Evolutionary conservation across 805 yeast species (phyloP).

Genomic region (Saturnispora serradocipensis): DNA sequence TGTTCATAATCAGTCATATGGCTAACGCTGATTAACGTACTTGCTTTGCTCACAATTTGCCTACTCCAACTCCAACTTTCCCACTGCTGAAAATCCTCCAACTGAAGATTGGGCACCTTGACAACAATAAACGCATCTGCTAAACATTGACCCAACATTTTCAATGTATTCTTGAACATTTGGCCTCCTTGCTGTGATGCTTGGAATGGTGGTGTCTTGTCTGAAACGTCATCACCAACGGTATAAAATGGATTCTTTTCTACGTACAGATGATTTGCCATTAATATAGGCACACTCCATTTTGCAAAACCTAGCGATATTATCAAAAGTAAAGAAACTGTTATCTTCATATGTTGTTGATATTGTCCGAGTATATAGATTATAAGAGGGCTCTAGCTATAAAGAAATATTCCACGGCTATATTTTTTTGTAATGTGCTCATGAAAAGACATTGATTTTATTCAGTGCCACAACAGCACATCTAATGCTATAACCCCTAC

Average conservation of each 20-base stretch:
- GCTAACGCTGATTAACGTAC: constrained; percentile 54
- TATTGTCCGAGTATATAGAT: not conserved
- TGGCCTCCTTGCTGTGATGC: not conserved
- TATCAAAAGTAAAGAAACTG: not conserved
- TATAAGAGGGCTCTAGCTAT: not conserved
- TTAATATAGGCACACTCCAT: constrained; percentile 4
- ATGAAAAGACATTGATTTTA: not conserved
- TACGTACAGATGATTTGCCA: constrained; percentile 3
- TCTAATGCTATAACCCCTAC: constrained; percentile 6
- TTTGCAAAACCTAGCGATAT: not conserved
- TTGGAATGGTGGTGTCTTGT: constrained; percentile 5
- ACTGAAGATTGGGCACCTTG: constrained; percentile 42
- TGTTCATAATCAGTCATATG: constrained; percentile 30
- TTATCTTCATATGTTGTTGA: not conserved
- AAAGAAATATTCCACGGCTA: not conserved
- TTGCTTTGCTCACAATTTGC: constrained; percentile 43
- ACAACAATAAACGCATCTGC: constrained; percentile 51
- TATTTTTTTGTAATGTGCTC: not conserved
- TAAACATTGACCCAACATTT: constrained; percentile 31
- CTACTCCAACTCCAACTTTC: constrained; percentile 39
- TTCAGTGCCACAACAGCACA: too few relatives aligned
- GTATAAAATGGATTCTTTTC: constrained; percentile 6
- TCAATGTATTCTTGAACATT: not conserved
- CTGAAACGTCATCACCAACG: not conserved
- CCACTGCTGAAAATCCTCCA: constrained; percentile 37